A percentile compares a stretch with the other conserved stretches of the same genome.
Conservation (phyloP, 2,329 filamentous ascomycete genomes). For the Coniella lustricola region DNA sequence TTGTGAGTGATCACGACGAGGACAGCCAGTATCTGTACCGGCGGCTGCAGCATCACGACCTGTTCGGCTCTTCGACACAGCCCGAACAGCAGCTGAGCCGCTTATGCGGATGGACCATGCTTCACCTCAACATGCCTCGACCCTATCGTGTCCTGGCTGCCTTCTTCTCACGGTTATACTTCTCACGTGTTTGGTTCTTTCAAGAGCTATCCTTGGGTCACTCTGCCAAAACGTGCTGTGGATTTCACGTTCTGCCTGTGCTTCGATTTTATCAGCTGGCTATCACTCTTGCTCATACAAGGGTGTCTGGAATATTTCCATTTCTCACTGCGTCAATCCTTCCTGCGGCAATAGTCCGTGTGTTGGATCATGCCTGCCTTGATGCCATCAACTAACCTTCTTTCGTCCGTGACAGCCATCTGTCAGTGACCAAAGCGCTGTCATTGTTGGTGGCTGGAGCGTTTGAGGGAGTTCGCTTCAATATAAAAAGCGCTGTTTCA, state of each 20-base stretch:
- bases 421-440: not conserved
- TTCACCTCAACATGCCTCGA: not conserved
- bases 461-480: not conserved
- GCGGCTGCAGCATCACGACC: not conserved
- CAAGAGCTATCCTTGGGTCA: conserved; percentile 2
- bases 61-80: no score
- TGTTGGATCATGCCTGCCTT: no score
- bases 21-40: conserved; percentile 3
- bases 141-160: not conserved
- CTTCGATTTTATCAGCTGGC: not conserved
- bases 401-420: not conserved
- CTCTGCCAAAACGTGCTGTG: not conserved
- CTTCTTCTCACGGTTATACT: not conserved
- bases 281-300: not conserved
- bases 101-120: not conserved
- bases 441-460: not conserved
- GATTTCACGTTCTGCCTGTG: not conserved
- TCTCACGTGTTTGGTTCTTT: conserved; percentile 5
- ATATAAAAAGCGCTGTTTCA: not conserved
- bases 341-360: not conserved
- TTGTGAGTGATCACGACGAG: conserved; percentile 5
- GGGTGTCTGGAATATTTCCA: not conserved
- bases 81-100: not conserved
- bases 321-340: not conserved
- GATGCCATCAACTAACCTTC: not conserved